Percentiles rank a stretch among this genome's conserved stretches.
phyloP scores from a whole-genome alignment of 2,329 filamentous ascomycete genomes.

The Pleoardoris graminearum region DNA sequence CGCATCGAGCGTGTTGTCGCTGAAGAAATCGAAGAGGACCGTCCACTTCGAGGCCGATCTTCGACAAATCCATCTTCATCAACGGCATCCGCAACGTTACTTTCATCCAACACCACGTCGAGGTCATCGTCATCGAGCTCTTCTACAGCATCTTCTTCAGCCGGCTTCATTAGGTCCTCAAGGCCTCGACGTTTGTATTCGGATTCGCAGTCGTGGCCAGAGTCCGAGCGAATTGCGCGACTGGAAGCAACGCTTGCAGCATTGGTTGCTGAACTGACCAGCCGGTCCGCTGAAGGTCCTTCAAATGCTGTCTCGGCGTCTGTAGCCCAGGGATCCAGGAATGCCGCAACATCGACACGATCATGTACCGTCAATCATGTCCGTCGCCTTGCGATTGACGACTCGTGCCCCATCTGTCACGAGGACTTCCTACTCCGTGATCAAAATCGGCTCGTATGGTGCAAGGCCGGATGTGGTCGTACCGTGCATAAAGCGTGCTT shows the following conservation, averaged over 20 bases:
- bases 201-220: not conserved
- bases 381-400: slow-evolving; percentile 19
- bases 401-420: slow-evolving; percentile 28
- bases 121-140: not conserved
- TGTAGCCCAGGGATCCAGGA: no score
- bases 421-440: slow-evolving; percentile 11
- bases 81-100: not conserved
- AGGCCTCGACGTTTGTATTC: no score
- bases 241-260: not conserved
- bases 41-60: not conserved
- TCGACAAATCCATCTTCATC: not conserved
- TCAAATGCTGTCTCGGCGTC: not conserved
- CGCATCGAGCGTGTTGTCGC: not conserved
- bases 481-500: slow-evolving; percentile 22
- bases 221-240: not conserved
- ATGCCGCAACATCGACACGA: not conserved
- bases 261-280: not conserved
- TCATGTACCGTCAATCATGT: slow-evolving; percentile 12
- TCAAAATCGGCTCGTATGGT: slow-evolving; percentile 20
- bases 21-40: not conserved
- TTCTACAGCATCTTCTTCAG: not conserved
- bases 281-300: not conserved
- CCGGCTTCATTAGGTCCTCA: no score
- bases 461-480: slow-evolving; percentile 19
- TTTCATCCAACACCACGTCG: not conserved